A percentile compares a stretch with the other conserved stretches of the same genome.
Conservation (phyloP, 495 filamentous ascomycete genomes). For the Tuber melanosporum region DNA sequence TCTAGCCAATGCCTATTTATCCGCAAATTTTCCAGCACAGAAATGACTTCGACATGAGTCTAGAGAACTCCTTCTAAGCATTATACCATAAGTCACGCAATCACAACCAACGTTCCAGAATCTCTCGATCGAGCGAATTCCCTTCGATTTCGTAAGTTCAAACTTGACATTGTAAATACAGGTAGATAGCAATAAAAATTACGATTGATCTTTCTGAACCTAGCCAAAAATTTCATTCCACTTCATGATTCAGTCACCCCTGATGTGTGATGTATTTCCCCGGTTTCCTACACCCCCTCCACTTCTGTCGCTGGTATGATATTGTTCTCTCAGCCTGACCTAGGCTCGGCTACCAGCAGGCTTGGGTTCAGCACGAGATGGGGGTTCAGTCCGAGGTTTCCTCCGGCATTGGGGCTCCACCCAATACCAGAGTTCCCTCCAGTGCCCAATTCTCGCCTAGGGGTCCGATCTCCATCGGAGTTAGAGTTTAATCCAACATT, state of each 20-base stretch:
- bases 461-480: not conserved
- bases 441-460: not conserved
- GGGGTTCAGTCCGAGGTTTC: not conserved
- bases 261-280: not conserved
- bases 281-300: not conserved
- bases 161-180: not conserved
- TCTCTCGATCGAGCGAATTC: not conserved
- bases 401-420: not conserved
- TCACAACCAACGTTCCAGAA: not conserved
- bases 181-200: not conserved
- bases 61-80: not conserved
- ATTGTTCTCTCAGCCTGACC: not conserved
- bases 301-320: not conserved
- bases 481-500: not conserved
- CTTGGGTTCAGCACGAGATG: not conserved
- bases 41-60: not conserved
- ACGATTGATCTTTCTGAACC: not conserved
- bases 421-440: not conserved
- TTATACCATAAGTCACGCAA: not conserved
- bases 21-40: not conserved
- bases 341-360: not conserved
- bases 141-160: not conserved
- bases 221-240: not conserved
- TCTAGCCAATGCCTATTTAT: not conserved
- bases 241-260: not conserved